Evolutionary conservation across 2,329 filamentous ascomycete genomes (phyloP).

Genomic region (Myriosclerotinia scirpicola): DNA sequence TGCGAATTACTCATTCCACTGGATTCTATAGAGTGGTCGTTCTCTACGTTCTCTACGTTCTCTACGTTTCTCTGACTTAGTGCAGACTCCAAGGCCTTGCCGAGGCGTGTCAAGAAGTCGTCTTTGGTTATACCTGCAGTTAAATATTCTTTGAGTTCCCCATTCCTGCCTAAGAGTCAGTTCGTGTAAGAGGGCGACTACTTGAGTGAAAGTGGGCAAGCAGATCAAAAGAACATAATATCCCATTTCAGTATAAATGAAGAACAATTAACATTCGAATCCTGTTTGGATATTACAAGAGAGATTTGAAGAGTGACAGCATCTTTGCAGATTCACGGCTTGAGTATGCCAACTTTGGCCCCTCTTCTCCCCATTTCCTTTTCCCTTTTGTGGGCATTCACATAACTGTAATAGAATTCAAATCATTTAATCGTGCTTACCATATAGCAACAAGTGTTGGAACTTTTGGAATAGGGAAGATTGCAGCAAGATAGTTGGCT

Average conservation of each 20-base stretch:
- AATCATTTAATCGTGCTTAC: constrained; percentile 44
- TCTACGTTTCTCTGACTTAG: neutral
- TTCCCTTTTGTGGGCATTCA: neutral
- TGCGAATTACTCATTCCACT: neutral
- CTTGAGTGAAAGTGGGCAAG: neutral
- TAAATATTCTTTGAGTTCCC: constrained; percentile 75
- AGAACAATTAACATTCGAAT: neutral
- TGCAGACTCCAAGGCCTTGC: constrained; percentile 40
- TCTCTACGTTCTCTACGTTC: constrained; percentile 6
- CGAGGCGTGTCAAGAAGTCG: constrained; percentile 62
- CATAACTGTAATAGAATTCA: neutral
- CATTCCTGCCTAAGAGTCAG: constrained; percentile 54
- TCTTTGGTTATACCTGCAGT: constrained; percentile 61
- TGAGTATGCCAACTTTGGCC: neutral
- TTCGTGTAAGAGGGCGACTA: neutral
- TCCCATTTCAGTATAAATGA: neutral
- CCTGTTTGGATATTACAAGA: neutral
- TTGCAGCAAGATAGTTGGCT: constrained; percentile 76
- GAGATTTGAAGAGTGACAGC: neutral
- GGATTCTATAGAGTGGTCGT: neutral
- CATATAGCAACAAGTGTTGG: constrained; percentile 79
- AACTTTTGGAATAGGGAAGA: constrained; percentile 77
- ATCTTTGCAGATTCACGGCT: neutral
- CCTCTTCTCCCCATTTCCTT: neutral
- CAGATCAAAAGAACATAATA: neutral